phyloP scores from a whole-genome alignment of 495 filamentous ascomycete genomes.

The Pseudevernia furfuracea region DNA sequence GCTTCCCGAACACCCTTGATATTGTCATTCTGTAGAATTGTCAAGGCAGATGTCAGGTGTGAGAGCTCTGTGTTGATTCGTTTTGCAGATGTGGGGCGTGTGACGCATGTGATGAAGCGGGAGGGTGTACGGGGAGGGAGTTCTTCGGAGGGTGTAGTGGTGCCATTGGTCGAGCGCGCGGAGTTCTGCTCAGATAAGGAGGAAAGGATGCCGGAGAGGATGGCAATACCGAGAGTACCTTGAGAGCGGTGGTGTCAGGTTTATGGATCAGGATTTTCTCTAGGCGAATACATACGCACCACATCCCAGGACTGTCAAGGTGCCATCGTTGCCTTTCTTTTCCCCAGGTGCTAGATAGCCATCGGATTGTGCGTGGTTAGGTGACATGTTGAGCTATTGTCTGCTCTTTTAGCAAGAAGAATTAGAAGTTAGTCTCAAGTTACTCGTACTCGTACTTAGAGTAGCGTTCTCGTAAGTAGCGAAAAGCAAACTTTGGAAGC shows the following conservation, averaged over 20 bases:
- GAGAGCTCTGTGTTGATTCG: conserved; percentile 53
- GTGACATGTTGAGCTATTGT: not conserved
- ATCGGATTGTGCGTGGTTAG: not conserved
- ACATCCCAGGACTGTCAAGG: conserved; percentile 64
- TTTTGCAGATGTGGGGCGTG: conserved; percentile 52
- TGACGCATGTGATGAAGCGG: conserved; percentile 70
- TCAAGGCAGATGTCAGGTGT: conserved; percentile 25
- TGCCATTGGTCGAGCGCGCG: conserved; percentile 37
- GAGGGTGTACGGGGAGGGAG: conserved; percentile 52
- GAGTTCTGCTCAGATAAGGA: conserved; percentile 44
- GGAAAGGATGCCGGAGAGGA: conserved; percentile 70
- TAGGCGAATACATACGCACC: conserved; percentile 44
- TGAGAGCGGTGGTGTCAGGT: conserved; percentile 10
- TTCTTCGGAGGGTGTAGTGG: conserved; percentile 42
- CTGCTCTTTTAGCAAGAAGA: not conserved
- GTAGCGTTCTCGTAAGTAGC: too few species aligned
- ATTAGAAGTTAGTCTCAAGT: too few species aligned
- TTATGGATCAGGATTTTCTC: conserved; percentile 4
- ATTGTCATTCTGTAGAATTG: conserved; percentile 48
- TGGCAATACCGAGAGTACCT: conserved; percentile 79
- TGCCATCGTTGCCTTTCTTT: conserved; percentile 39
- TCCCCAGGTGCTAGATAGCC: not conserved
- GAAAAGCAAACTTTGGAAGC: too few species aligned
- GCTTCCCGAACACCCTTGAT: conserved; percentile 47
- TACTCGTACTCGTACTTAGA: too few species aligned